phyloP scores from a whole-genome alignment of 2,329 filamentous ascomycete species.

The Colletotrichum trifolii region DNA sequence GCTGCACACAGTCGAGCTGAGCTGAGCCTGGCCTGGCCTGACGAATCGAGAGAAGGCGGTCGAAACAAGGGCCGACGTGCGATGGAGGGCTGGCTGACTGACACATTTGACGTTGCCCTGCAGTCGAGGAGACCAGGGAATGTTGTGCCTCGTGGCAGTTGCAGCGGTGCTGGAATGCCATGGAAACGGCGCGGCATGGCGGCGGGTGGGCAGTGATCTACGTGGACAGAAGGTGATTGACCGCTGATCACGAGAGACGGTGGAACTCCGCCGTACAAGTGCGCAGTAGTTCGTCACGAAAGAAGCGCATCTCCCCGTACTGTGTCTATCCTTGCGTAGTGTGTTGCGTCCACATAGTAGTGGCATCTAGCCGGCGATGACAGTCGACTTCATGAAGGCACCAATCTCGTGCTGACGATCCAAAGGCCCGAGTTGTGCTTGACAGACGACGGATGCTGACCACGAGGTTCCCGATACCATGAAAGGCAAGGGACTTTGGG shows the following conservation, averaged over 20 bases:
- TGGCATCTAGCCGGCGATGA: no score
- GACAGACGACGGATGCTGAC: background rate
- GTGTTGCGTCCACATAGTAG: no score
- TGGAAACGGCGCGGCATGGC: conserved; percentile 23
- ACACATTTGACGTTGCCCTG: conserved; percentile 17
- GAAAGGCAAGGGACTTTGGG: background rate
- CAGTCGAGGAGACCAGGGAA: conserved; percentile 7
- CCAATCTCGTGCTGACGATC: conserved; percentile 21
- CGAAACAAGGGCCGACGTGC: no score
- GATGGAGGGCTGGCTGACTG: conserved; percentile 5
- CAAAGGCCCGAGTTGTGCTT: background rate
- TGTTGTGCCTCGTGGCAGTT: conserved; percentile 24
- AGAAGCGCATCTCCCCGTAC: no score
- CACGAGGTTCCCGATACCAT: conserved; percentile 4
- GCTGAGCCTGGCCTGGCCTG: background rate
- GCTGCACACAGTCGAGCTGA: no score
- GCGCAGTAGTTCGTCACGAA: no score
- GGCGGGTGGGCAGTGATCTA: background rate
- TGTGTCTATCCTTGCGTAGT: no score
- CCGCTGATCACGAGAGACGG: conserved; percentile 6
- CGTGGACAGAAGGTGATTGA: no score
- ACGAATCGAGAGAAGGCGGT: no score
- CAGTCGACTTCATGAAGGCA: background rate
- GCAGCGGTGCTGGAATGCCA: conserved; percentile 17
- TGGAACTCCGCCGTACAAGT: conserved; percentile 20